Evolutionary conservation across 176 grass and related monocot genomes (phyloP), one percentile per base, ranked within the genome.

Genomic region (Zoysia japonica): DNA sequence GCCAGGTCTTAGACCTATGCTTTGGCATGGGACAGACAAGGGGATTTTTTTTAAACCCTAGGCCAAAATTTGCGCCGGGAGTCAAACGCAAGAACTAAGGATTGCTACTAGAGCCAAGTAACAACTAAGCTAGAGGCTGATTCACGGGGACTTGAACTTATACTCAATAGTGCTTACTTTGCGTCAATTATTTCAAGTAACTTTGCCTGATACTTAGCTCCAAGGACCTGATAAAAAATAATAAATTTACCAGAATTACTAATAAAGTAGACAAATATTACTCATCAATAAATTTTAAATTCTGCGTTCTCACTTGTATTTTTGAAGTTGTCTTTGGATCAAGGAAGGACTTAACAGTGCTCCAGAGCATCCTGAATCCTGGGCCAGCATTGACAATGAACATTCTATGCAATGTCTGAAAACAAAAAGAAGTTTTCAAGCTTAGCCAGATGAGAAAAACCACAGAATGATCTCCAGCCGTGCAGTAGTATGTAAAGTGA

Each of bases 111-210:
- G 28, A 28, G 28, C 28, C 28, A 28, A 28, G 28, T 28, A 28
- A 28, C 28, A 28, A 28, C 28, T 28, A 28, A 28, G 28, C 28
- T 28, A 28, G 28, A 28, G 28, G 28, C 28, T 28, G 28, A 28
- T 28, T 57, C 16, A 45, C 45, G 19, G 6, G 15, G 7, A 57
- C 8, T 15, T 37, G 42, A 61, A 75, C 47, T 16, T 38, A 73
- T 20, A 42, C 7, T 64, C 37, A 37, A 15, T 41, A 71, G 42
- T 56, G 16, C 38, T 71, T 46, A 87, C 85, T 52, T 78, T 36
- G 74, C 61, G 67, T 87, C 79, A 59, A 87, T 87, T 87, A 83
- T 72, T 82, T 87, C 85, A 78, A 87, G 85, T 62, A 87, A 54
- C 55, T 83, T 87, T 51, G 35, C 82, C 82, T 83, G 85, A 70